Base-by-base conservation (phyloP, 352 stramenopile genomes). In the Globisporangium splendens region DNA sequence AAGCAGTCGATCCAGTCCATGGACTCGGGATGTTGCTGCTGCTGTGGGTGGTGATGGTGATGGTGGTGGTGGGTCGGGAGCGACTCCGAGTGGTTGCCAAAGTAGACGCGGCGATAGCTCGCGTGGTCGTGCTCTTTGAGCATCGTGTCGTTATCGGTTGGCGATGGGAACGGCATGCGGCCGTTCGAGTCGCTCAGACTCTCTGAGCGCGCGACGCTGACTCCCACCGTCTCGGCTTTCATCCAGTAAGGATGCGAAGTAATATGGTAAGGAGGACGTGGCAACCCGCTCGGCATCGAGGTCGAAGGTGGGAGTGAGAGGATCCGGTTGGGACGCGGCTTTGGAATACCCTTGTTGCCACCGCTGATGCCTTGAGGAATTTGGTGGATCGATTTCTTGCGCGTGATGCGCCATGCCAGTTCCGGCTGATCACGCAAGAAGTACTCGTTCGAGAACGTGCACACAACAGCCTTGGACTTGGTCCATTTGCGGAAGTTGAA, bases 401-500 rank as follows among this genome's bases (percentile, higher is more conserved):
- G 80, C 50, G 77, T 83, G 56, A 90, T 90, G 38, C 69, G 65
- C 71, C 77, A 86, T 8, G 76, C 66, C 13, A 87, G 70, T 47
- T 88, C 77, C 3, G 80, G 80, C 50, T 84, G 76, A 62, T 90
- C 77, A 21, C 80, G 77, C 46, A 81, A 47, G 68, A 90, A 90
- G 57, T 71, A 86, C 44, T 88, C 78, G 65, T 91, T 90, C 20
- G 75, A 87, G 61, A 90, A 90, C 46, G 80, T 90, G 66, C 80
- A 90, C 38, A 88, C 78, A 39, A 83, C 65, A 48, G 80, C 75
- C 57, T 86, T 85, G 56, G 79, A 89, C 63, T 93, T 93, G 68
- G 83, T 93, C 83, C 83, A 93, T 60, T 95, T 95, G 71, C 85
- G 79, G 72, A 98, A 98, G 65, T 71, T 88, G 65, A 98, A 98